Evolutionary conservation across 768 basidiomycete genomes (phyloP).

Genomic region (Panellus pusillus): DNA sequence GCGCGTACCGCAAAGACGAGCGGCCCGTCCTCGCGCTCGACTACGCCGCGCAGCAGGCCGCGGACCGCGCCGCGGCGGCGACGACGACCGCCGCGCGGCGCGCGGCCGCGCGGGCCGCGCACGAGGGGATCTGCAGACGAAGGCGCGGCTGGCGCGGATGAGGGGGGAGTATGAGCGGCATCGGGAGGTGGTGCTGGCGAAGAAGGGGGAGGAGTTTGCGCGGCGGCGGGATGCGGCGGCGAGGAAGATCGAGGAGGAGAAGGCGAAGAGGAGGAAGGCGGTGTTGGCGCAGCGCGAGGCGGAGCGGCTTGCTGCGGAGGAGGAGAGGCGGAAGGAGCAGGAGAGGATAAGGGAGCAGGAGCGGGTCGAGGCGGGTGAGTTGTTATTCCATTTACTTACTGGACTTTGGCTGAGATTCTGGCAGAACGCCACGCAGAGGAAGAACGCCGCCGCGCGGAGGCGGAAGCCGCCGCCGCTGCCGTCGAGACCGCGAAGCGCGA

Average conservation of each 20-base stretch:
- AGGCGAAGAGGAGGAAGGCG: slow-evolving; percentile 62
- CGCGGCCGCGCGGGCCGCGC: slow-evolving; percentile 54
- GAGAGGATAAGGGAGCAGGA: slow-evolving; percentile 45
- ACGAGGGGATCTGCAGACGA: slow-evolving; percentile 69
- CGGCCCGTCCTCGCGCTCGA: slow-evolving; percentile 81
- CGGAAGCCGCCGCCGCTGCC: slow-evolving; percentile 46
- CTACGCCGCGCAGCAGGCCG: slow-evolving; percentile 81
- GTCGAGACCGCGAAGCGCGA: slow-evolving; percentile 59
- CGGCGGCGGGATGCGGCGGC: slow-evolving; percentile 55
- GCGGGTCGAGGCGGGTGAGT: slow-evolving; percentile 52
- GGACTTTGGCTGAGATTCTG: not conserved
- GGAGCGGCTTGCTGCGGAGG: slow-evolving; percentile 47
- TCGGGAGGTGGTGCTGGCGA: slow-evolving; percentile 52
- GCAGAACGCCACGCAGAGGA: slow-evolving; percentile 59
- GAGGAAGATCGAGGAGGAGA: slow-evolving; percentile 81
- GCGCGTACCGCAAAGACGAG: slow-evolving; percentile 93
- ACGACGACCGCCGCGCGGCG: slow-evolving; percentile 55
- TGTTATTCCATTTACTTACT: not conserved
- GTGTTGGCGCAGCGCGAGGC: slow-evolving; percentile 62
- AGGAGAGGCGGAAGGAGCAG: slow-evolving; percentile 48
- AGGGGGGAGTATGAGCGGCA: slow-evolving; percentile 62
- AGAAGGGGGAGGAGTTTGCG: slow-evolving; percentile 65
- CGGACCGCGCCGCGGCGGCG: slow-evolving; percentile 72
- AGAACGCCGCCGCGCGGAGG: slow-evolving; percentile 46
- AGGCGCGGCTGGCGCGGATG: slow-evolving; percentile 74